Percentiles rank a stretch among this genome's conserved stretches.
Conservation (phyloP, 768 basidiomycete species). For the Clathrus columnatus region DNA sequence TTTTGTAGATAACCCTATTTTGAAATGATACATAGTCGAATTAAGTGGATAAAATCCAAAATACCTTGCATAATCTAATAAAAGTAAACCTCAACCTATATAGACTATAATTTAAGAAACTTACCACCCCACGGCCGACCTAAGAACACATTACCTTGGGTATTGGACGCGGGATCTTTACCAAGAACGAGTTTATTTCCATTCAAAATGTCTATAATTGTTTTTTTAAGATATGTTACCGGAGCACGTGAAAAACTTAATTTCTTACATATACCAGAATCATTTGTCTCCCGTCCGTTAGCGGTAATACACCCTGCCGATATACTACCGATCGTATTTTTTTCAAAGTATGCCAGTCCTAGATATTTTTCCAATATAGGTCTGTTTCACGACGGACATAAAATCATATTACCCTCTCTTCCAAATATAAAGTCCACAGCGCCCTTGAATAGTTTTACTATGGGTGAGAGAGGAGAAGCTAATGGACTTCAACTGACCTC, state of each 20-base stretch:
- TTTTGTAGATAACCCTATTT: conserved; percentile 39
- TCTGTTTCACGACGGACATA: conserved; percentile 18
- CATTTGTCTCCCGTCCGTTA: conserved; percentile 36
- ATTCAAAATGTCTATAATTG: conserved; percentile 34
- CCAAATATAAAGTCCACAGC: conserved; percentile 47
- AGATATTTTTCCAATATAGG: conserved; percentile 38
- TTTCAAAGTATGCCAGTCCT: conserved; percentile 37
- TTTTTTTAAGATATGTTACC: background rate
- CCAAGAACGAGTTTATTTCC: conserved; percentile 36
- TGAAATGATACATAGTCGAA: background rate
- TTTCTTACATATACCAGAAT: conserved; percentile 36
- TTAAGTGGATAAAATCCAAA: conserved; percentile 8
- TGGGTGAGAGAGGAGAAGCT: background rate
- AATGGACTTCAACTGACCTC: conserved; percentile 29
- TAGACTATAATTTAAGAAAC: conserved; percentile 11
- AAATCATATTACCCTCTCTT: conserved; percentile 16
- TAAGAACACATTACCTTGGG: conserved; percentile 31
- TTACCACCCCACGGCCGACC: conserved; percentile 42
- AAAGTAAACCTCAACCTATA: background rate
- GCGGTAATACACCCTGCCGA: conserved; percentile 41
- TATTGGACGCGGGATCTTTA: conserved; percentile 29
- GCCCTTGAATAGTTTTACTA: conserved; percentile 24
- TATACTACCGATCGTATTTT: conserved; percentile 38
- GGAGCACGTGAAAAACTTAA: background rate
- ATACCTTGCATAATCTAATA: conserved; percentile 36